Base-by-base conservation (phyloP, 305 asterid species). In the Rubia tinctorum region DNA sequence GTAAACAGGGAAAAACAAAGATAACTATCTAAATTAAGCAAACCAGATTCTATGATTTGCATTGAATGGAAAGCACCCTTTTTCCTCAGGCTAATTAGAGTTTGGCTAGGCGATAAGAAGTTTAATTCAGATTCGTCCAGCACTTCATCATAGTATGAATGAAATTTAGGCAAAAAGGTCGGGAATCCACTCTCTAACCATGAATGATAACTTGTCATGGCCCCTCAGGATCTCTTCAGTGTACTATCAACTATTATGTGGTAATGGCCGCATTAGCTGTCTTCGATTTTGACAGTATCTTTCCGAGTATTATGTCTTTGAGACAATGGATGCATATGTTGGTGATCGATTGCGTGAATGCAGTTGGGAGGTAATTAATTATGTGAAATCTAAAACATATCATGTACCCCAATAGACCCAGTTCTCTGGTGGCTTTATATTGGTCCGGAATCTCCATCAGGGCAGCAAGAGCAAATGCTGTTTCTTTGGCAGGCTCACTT, bases 381-480 rank as follows among this genome's bases (percentile, higher is more conserved):
- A 64, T 42, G 34, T 4, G 17, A 27, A 72, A 66, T 67, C 23
- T 53, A 55, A 59, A 74, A 60, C 70, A 70, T 49, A n/a, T n/a
- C 75, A 6, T 84, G 14, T 88, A 91, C 97, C 97, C 91, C 43
- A 90, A 84, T 49, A 91, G 47, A 71, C 85, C 80, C 40, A 88
- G 78, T 78, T 90, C 96, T 72, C 47, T 78, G 39, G 88, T 80
- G 75, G 93, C 97, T 81, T 85, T 83, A 76, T 87, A 90, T 73
- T 91, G 97, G 83, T 87, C 75, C 47, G 96, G 96, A 69, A 91
- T 82, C 81, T 91, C 97, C 97, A 91, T 91, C 53, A 91, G 86
- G 11, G 96, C 97, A 77, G 95, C 95, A 76, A 91, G 97, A 82
- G 91, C 91, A 77, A 91, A 89, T 22, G 88, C 89, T 66, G 91